Conservation (phyloP, 2,329 filamentous ascomycete species). For the Aureobasidium sp. region DNA sequence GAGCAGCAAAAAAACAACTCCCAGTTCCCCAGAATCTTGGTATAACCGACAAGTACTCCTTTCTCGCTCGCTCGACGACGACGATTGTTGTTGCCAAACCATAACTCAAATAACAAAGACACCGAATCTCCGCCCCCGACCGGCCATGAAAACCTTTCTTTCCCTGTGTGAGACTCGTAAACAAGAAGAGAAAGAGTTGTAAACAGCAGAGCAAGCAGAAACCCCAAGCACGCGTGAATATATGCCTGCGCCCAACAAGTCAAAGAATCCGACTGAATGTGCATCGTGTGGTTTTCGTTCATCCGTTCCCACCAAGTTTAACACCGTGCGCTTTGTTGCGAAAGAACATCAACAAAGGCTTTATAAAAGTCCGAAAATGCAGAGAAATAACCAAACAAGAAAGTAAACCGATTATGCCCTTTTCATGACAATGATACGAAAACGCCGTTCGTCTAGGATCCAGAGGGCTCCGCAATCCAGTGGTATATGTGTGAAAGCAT, state of each 20-base stretch:
- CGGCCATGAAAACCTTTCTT: constrained; percentile 13
- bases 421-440: constrained; percentile 13
- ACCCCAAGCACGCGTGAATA: constrained; percentile 3
- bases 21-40: constrained; percentile 13
- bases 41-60: constrained; percentile 13
- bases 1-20: constrained; percentile 9
- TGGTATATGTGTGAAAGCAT: constrained; percentile 15
- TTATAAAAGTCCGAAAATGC: constrained; percentile 7
- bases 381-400: constrained; percentile 10
- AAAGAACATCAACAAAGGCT: constrained; percentile 7
- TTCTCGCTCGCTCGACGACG: constrained; percentile 12
- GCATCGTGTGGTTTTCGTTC: constrained; percentile 12
- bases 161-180: constrained; percentile 16
- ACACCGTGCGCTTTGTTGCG: constrained; percentile 14
- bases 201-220: constrained; percentile 12
- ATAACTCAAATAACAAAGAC: constrained; percentile 10
- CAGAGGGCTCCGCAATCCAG: constrained; percentile 12
- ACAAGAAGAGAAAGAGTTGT: constrained; percentile 11
- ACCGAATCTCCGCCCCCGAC: constrained; percentile 5
- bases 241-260: constrained; percentile 13
- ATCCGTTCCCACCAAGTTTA: constrained; percentile 2
- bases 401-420: constrained; percentile 12
- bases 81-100: constrained; percentile 11
- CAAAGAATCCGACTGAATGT: constrained; percentile 17
- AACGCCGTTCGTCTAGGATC: constrained; percentile 16